Base-by-base conservation (phyloP, 805 yeast genomes). In the Monosporozyma siamensis region DNA sequence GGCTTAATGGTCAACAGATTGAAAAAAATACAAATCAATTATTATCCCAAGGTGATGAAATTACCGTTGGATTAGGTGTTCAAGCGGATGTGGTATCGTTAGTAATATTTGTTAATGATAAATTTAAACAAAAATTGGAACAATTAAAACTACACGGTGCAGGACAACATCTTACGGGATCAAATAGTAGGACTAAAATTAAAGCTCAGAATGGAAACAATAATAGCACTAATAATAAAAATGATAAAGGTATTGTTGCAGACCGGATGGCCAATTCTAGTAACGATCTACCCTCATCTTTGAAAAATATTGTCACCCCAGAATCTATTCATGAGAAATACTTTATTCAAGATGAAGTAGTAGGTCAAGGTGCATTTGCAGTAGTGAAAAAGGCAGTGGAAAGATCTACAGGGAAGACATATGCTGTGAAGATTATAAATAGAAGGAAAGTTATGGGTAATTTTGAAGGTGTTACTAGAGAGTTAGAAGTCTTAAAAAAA, bases 311-410 rank as follows among this genome's bases (percentile, higher is more conserved):
- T 25, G 38, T 23, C 2, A 23, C 14, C 7, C 9, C 14, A 25
- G 14, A 21, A 25, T 35, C 35, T 5, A 78, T 85, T 9, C 70
- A 71, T 52, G 75, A 74, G 45, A 78, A 82, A 54, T 92, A 80
- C 61, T 82, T 85, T 11, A 77, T 90, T 17, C 75, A 81, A 45
- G 85, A 82, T 57, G 95, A 84, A 54, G 80, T 85, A 12, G 84
- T 90, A 1, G 98, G 98, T 1, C 92, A 87, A 53, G 98, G 98
- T n/a, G 97, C 97, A 8, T 90, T 90, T 71, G 97, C 97, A 5
- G 83, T 89, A 1, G 98, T 92, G 23, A 82, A 87, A 51, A 86
- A 86, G 58, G 96, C 94, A 4, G 78, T 89, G 1, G 92, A 88
- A 55, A 73, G 97, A 47, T 64, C 76, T 6, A 78, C 95, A 0